These are phyloP conservation scores for Pseudophaeomoniella oleicola DNA, from an alignment of 2,329 filamentous ascomycete species.

Conservation along the genomic window DNA sequence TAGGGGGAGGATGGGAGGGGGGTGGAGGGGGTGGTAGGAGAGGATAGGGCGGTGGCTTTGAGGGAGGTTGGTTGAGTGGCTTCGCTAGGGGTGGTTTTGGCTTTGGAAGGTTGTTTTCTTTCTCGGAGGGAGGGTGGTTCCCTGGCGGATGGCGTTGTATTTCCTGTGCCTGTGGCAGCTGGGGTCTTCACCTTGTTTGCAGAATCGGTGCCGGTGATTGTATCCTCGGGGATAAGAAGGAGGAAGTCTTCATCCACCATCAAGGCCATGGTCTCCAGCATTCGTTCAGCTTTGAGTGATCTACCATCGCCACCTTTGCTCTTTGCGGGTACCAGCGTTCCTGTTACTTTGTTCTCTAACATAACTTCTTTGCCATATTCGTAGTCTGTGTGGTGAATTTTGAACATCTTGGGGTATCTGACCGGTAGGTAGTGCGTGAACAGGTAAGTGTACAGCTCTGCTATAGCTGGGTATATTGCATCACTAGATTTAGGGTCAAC, in stretches of 20 bases:
- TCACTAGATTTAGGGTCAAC: constrained; percentile 15
- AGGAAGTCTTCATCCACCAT: constrained; percentile 48
- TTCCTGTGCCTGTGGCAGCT: too few relatives aligned
- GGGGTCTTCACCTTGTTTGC: background rate
- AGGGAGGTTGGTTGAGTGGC: background rate
- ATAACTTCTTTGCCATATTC: constrained; percentile 13
- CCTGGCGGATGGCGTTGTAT: background rate
- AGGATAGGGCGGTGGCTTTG: background rate
- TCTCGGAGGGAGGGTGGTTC: background rate
- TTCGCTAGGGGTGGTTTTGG: background rate
- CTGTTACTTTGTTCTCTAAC: constrained; percentile 33
- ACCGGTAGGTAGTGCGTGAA: constrained; percentile 38
- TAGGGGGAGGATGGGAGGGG: constrained; percentile 24
- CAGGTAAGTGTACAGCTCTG: constrained; percentile 44
- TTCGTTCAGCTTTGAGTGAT: constrained; percentile 15
- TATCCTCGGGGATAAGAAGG: constrained; percentile 33
- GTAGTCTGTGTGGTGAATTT: constrained; percentile 16
- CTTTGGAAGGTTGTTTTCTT: background rate
- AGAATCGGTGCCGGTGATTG: background rate
- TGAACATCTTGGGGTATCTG: constrained; percentile 42
- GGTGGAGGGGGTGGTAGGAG: constrained; percentile 2
- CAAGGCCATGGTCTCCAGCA: constrained; percentile 33
- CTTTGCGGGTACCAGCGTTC: constrained; percentile 22
- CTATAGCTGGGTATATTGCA: constrained; percentile 30
- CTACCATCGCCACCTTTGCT: constrained; percentile 11